Base-by-base conservation (phyloP, 371 early-diverging fungal species). In the Mucor mucedo region DNA sequence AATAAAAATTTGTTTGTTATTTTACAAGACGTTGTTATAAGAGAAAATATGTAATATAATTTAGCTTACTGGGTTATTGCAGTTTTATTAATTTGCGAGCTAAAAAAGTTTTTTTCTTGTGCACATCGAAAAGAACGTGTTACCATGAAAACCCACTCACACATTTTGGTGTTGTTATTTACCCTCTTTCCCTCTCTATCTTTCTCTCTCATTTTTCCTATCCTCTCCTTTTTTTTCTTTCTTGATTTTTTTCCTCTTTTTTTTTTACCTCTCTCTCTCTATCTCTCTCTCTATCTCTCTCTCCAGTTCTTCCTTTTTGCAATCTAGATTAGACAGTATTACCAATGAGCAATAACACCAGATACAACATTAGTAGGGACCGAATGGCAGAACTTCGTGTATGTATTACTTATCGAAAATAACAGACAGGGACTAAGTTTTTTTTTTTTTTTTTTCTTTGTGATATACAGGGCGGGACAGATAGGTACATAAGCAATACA, bases 301-400 rank as follows among this genome's bases (percentile, higher is more conserved):
- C 14, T 49, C 39, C 11, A 6, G n/a, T 21, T 59, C 13, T 6
- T 47, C 27, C 33, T 6, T 42, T 32, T 47, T 4, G 0, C 21
- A 38, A 52, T 35, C 8, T 35, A 35, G 35, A 35, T 35, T 35
- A 35, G 35, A 35, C 35, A 35, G 35, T 6, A 35, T 8, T 35
- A 6, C 35, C 35, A 48, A 30, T 6, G 14, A 55, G 56, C 48
- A 67, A 58, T 29, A 67, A 50, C 27, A 59, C 69, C 13, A 63
- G 64, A 55, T 69, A 63, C 38, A 63, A 64, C 9, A 55, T 60
- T 21, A 69, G 60, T 55, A 58, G 69, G 60, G 69, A 69, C 44
- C 54, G 69, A 42, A 59, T 69, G 49, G 59, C 64, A 7, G 69
- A 69, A 35, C 64, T 69, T 35, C 54, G 64, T 27, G 69, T 69